Evolutionary conservation across 2,329 filamentous ascomycete species (phyloP).

Genomic region (Pseudogymnoascus pannorum): DNA sequence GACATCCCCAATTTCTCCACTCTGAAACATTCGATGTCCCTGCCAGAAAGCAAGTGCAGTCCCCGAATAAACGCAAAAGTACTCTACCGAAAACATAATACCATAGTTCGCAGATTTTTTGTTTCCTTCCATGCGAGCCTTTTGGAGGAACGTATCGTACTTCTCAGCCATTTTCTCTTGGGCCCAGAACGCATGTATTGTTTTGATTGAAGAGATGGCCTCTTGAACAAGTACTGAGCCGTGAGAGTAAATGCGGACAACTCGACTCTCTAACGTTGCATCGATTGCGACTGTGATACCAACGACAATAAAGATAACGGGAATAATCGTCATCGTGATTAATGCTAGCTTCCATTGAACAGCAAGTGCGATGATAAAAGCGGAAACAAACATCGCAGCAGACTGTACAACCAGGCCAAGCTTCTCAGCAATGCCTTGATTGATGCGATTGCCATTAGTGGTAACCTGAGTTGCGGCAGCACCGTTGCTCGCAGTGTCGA

Average conservation of each 20-base stretch:
- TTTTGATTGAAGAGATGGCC: slow-evolving; percentile 41
- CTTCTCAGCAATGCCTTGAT: slow-evolving; percentile 37
- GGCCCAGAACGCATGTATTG: slow-evolving; percentile 44
- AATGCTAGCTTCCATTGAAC: slow-evolving; percentile 36
- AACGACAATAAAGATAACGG: slow-evolving; percentile 36
- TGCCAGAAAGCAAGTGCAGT: slow-evolving; percentile 47
- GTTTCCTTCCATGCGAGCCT: slow-evolving; percentile 33
- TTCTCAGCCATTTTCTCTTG: slow-evolving; percentile 36
- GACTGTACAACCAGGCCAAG: slow-evolving; percentile 36
- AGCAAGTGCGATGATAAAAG: slow-evolving; percentile 32
- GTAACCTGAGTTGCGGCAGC: slow-evolving; percentile 41
- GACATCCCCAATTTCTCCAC: slow-evolving; percentile 37
- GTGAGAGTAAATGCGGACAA: slow-evolving; percentile 37
- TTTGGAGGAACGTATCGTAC: slow-evolving; percentile 37
- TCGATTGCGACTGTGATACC: slow-evolving; percentile 34
- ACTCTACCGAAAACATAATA: slow-evolving; percentile 38
- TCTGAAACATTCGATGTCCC: slow-evolving; percentile 39
- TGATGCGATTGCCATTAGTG: slow-evolving; percentile 40
- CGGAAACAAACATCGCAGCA: slow-evolving; percentile 32
- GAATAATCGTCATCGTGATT: slow-evolving; percentile 39
- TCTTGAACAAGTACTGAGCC: slow-evolving; percentile 42
- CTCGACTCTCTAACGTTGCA: slow-evolving; percentile 35
- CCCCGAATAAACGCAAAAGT: slow-evolving; percentile 41
- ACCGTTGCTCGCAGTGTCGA: slow-evolving; percentile 39
- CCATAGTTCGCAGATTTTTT: slow-evolving; percentile 39